These are phyloP conservation scores for Porodaedalea pini DNA, from an alignment of 1,284 basidiomycete species.

Conservation along the genomic window DNA sequence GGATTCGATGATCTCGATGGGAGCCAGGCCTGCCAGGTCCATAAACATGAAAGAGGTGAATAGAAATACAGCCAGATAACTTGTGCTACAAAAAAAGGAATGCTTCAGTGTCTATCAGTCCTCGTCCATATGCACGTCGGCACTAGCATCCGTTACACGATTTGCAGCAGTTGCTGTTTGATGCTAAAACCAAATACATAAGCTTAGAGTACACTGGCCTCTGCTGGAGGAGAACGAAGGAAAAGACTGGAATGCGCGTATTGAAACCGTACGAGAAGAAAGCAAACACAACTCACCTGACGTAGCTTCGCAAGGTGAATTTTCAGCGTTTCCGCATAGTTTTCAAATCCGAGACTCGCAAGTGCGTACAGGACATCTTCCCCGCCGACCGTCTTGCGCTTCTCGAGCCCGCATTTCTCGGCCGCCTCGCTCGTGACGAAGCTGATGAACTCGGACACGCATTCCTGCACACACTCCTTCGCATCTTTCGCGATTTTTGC, in stretches of 20 bases:
- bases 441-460: conserved; percentile 93
- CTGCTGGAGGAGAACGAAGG: not conserved
- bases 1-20: no score
- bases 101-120: not conserved
- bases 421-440: conserved; percentile 92
- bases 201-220: not conserved
- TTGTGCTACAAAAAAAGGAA: not conserved
- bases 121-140: conserved; percentile 1
- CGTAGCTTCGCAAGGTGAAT: conserved; percentile 87
- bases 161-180: conserved; percentile 14
- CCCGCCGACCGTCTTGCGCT: conserved; percentile 85
- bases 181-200: conserved; percentile 3
- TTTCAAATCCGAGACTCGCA: conserved; percentile 88
- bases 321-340: conserved; percentile 87
- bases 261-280: not conserved
- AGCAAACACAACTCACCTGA: conserved; percentile 51
- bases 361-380: conserved; percentile 90
- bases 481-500: conserved; percentile 97
- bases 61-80: conserved; percentile 4
- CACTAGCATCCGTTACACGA: conserved; percentile 4
- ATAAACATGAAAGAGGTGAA: not conserved
- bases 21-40: not conserved
- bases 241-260: not conserved
- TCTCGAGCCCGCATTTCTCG: conserved; percentile 85
- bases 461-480: conserved; percentile 95